These are phyloP conservation scores for Chernovozyma sophiae-reginae DNA, from an alignment of 1,139 yeast species.

Conservation along the genomic window DNA sequence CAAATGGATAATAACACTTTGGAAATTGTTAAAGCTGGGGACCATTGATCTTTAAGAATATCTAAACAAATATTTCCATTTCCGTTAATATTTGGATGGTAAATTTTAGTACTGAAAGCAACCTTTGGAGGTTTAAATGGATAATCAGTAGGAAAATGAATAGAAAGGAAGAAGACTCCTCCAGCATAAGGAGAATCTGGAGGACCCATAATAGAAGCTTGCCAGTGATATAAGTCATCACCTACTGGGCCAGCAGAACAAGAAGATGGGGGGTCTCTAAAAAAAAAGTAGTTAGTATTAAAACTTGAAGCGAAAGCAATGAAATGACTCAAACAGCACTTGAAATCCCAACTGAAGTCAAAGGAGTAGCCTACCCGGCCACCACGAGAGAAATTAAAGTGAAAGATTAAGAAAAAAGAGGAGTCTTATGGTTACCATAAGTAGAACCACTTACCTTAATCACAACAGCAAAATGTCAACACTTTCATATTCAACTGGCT, in stretches of 20 bases:
- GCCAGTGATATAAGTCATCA: conserved; percentile 95
- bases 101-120: conserved; percentile 83
- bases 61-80: conserved; percentile 86
- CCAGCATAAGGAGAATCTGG: conserved; percentile 92
- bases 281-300: background rate
- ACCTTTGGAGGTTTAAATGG: conserved; percentile 95
- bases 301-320: too few relatives aligned
- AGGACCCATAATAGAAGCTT: conserved; percentile 95
- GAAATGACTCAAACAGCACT: too few relatives aligned
- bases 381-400: too few relatives aligned
- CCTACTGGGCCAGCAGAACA: conserved; percentile 99
- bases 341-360: too few relatives aligned
- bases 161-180: conserved; percentile 86
- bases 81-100: conserved; percentile 87
- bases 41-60: conserved; percentile 86
- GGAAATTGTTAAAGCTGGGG: conserved; percentile 86
- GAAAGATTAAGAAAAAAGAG: too few relatives aligned
- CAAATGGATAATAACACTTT: conserved; percentile 86
- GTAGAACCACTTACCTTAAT: too few relatives aligned
- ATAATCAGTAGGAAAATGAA: conserved; percentile 92
- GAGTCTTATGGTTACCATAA: too few relatives aligned
- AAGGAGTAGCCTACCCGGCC: too few relatives aligned
- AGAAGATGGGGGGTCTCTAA: conserved; percentile 96
- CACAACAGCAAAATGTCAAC: too few relatives aligned
- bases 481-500: too few relatives aligned